A percentile compares a stretch with the other conserved stretches of the same genome.
These are phyloP conservation scores for Russula olivacea DNA, from an alignment of 768 basidiomycete genomes.

Conservation along the genomic window DNA sequence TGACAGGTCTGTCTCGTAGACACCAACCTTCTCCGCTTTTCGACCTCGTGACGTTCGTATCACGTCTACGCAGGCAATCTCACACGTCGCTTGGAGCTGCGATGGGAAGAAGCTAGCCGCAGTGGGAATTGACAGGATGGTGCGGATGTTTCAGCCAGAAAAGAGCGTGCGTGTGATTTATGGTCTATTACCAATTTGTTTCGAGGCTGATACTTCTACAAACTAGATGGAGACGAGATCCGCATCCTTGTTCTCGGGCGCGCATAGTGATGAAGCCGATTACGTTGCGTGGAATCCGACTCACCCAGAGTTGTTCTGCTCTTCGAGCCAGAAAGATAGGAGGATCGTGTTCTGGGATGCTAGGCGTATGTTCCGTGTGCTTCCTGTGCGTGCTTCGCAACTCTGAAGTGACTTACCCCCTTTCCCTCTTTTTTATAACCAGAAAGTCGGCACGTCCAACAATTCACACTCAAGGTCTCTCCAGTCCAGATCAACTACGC, in stretches of 20 bases:
- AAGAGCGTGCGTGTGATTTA: conserved; percentile 52
- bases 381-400: not conserved
- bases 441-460: conserved; percentile 70
- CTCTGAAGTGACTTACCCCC: not conserved
- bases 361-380: conserved; percentile 47
- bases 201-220: not conserved
- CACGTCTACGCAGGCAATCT: conserved; percentile 57
- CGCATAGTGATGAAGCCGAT: conserved; percentile 75
- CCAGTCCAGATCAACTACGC: conserved; percentile 66
- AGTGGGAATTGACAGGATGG: conserved; percentile 76
- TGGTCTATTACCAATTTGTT: not conserved
- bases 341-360: conserved; percentile 81
- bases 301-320: conserved; percentile 76
- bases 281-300: conserved; percentile 81
- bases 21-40: conserved; percentile 74
- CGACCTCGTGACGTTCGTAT: conserved; percentile 71
- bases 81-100: conserved; percentile 78
- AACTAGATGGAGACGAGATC: conserved; percentile 66
- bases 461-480: conserved; percentile 49
- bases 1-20: conserved; percentile 35
- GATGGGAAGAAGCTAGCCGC: conserved; percentile 76
- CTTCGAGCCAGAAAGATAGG: conserved; percentile 70
- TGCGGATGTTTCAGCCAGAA: conserved; percentile 72
- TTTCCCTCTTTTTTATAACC: conserved; percentile 19
- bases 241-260: conserved; percentile 60